A percentile compares a stretch with the other conserved stretches of the same genome.
These are phyloP conservation scores for Colletotrichum graminicola DNA, from an alignment of 2,329 filamentous ascomycete species.

Conservation along the genomic window DNA sequence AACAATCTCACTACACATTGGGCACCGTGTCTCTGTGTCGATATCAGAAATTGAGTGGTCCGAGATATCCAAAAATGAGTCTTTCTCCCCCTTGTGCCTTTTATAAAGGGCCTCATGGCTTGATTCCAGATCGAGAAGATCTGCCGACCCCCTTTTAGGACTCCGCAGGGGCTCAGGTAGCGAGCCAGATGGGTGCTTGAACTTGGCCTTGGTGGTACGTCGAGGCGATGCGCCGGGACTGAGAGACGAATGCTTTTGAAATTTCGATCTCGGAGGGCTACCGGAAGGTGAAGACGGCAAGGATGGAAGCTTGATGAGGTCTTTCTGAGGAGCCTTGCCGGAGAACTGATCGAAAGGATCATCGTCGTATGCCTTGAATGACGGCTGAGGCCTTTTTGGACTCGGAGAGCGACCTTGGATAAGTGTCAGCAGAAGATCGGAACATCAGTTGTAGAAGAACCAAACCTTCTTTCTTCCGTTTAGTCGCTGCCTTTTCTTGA, in stretches of 20 bases:
- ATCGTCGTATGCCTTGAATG: constrained; percentile 38
- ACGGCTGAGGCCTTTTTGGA: constrained; percentile 17
- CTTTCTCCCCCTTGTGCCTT: constrained; percentile 1
- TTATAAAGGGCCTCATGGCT: constrained; percentile 4
- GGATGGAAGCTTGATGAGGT: constrained; percentile 4
- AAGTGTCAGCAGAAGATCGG: constrained; percentile 5
- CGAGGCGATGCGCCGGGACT: constrained; percentile 24
- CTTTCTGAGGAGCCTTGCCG: constrained; percentile 14
- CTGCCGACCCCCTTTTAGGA: constrained; percentile 15
- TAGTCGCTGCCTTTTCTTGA: neutral
- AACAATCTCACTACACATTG: constrained; percentile 75
- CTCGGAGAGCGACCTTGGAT: neutral
- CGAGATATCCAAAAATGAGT: constrained; percentile 27
- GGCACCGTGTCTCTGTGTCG: constrained; percentile 59
- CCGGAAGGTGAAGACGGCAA: constrained; percentile 23
- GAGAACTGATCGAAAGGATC: constrained; percentile 33
- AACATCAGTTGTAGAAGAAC: too few relatives aligned
- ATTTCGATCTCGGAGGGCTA: constrained; percentile 5
- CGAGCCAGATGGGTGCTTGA: constrained; percentile 21
- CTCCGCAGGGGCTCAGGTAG: constrained; percentile 16
- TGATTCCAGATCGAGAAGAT: neutral
- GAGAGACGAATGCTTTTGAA: constrained; percentile 25
- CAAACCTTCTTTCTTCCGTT: constrained; percentile 24
- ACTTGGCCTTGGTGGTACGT: neutral
- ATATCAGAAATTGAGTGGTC: constrained; percentile 30